Conservation (phyloP, 331 rosid species). For the Phaseolus coccineus region DNA sequence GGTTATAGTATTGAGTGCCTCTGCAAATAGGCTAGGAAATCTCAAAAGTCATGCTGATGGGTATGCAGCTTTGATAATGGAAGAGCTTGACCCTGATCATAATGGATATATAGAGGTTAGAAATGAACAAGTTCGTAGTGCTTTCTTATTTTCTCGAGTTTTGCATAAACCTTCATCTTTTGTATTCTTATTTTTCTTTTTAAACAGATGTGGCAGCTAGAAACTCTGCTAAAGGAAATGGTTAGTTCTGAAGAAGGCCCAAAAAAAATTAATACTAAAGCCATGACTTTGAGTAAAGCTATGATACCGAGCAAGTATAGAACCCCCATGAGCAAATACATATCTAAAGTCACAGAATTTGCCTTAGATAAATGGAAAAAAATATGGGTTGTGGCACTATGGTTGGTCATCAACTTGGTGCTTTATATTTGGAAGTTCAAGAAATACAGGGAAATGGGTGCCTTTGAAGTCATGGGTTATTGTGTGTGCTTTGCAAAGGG, state of each 20-base stretch:
- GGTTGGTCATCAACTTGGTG: constrained; percentile 65
- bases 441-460: constrained; percentile 58
- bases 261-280: constrained; percentile 34
- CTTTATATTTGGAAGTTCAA: constrained; percentile 72
- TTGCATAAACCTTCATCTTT: background rate
- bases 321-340: constrained; percentile 58
- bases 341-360: constrained; percentile 46
- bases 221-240: constrained; percentile 72
- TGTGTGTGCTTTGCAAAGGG: constrained; percentile 90
- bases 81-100: constrained; percentile 89
- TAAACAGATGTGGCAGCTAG: constrained; percentile 87
- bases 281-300: constrained; percentile 52
- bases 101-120: constrained; percentile 83
- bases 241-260: constrained; percentile 55
- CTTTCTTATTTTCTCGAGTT: background rate
- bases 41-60: constrained; percentile 65
- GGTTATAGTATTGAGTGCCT: constrained; percentile 90
- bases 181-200: constrained; percentile 11
- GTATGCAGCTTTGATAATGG: constrained; percentile 90
- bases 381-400: constrained; percentile 71
- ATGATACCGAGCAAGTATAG: constrained; percentile 68
- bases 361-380: constrained; percentile 64
- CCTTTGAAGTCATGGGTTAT: constrained; percentile 74
- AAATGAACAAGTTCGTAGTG: background rate
- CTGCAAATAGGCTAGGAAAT: constrained; percentile 78